Evolutionary conservation across 2,329 filamentous ascomycete genomes (phyloP), one percentile per base, ranked within the genome.

Genomic region (Fusarium coicis): DNA sequence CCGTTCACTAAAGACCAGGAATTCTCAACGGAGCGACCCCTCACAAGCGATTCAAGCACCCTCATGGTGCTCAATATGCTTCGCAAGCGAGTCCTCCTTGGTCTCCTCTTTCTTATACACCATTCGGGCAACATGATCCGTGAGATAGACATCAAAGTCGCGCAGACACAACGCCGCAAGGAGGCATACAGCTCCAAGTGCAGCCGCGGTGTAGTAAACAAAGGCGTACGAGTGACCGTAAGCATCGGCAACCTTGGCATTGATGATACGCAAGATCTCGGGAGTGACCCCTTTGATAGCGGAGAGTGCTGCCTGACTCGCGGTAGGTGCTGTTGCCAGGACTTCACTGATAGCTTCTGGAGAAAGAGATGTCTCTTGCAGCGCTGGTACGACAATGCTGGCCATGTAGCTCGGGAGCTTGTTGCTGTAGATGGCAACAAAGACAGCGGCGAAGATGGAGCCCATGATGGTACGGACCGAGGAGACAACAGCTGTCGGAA

Each of bases 1-100:
- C 19, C 11, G 5, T 3, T 21, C 8, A 46, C 5, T 6, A 8
- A 21, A 15, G 2, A 4, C 26, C 5, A 47, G 3, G 5, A 15
- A 15, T 15, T 47, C 18, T 14, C 11, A 4, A 4, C 4, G 4
- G 10, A 46, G 23, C 11, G 10, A 10, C 16, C n/a, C 10, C 12
- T 1, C 12, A 21, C 6, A 47, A 10, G 14, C 6, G 6, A 15
- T 5, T 47, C 26, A 30, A 47, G 9, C 14, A 11, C 19, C 19
- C 10, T 30, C 26, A 11, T 5, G 44, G 26, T 47, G 44, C 47
- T 50, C 47, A 23, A 50, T 23, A 23, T 50, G 47, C 7, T 50
- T 34, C 16, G 30, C 21, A 10, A 50, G n/a, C 7, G 30, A 23
- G 34, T 50, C 47, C n/a, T 50, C 47, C 47, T 32, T 34, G 5